A percentile compares a stretch with the other conserved stretches of the same genome.
phyloP scores from a whole-genome alignment of 2,329 filamentous ascomycete genomes.

The Fusarium sp. region DNA sequence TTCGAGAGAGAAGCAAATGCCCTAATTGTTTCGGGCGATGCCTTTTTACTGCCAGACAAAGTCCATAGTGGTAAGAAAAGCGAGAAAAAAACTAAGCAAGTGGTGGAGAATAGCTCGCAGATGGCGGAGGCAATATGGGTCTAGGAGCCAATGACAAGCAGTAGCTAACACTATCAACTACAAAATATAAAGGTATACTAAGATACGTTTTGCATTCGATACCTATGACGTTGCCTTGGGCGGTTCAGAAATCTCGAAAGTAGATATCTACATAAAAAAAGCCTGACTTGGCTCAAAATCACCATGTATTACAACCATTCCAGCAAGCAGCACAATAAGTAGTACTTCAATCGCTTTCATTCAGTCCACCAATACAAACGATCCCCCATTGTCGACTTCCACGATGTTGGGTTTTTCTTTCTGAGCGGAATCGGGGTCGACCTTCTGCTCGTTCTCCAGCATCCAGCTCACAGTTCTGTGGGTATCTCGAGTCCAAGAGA shows the following conservation, averaged over 20 bases:
- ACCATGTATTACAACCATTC: not conserved
- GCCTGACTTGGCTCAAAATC: not conserved
- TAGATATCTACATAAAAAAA: not conserved
- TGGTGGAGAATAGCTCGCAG: not conserved
- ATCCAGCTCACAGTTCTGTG: conserved; percentile 37
- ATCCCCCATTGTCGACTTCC: conserved; percentile 30
- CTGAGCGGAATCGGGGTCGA: not conserved
- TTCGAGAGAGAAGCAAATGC: not conserved
- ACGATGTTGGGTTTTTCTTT: conserved; percentile 13
- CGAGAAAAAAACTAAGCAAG: not conserved
- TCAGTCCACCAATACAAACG: conserved; percentile 18
- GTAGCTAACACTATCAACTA: not conserved
- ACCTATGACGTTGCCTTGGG: not conserved
- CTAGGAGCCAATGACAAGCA: not conserved
- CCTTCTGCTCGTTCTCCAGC: conserved; percentile 30
- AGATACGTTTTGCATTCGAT: not conserved
- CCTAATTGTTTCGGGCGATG: not conserved
- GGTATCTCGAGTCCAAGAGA: conserved; percentile 24
- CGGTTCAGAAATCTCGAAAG: not conserved
- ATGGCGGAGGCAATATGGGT: not conserved
- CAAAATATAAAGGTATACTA: not conserved
- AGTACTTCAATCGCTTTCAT: not conserved
- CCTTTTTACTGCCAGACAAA: not conserved
- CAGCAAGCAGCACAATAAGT: not conserved
- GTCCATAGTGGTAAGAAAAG: not conserved